Base-by-base conservation (phyloP, 202 grass and related monocot species). In the Saccharum hybrid region DNA sequence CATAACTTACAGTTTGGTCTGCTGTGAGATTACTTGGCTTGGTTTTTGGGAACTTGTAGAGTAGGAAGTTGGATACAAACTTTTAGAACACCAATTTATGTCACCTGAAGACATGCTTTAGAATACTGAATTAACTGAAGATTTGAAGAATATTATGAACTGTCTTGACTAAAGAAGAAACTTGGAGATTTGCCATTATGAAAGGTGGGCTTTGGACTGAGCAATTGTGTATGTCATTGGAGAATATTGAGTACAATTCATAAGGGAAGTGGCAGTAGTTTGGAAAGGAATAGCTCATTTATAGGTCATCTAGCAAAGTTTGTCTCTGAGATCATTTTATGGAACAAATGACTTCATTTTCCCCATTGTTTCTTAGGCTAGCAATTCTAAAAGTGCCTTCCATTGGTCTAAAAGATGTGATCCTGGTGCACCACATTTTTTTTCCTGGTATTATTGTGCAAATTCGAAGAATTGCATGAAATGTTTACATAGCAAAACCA, bases 311-410 rank as follows among this genome's bases (percentile, higher is more conserved):
- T 15, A 49, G 8, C 54, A 49, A 18, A n/a, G 3, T 48, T 78
- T 65, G 14, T 54, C 31, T 31, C 5, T 30, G 3, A 16, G 56
- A 30, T 38, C 14, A 71, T 31, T 42, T 34, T n/a, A 33, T 72
- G 11, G 41, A 87, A n/a, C 40, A 86, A 61, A 81, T 76, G 65
- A 14, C 3, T 54, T 22, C n/a, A 56, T 42, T 42, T 59, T n/a
- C 60, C 10, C 16, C 8, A 21, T 70, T 4, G 8, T 65, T 63
- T 21, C 28, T 81, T 60, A 80, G 23, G 5, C 14, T 62, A 12
- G n/a, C 18, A 43, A 45, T 57, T 33, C 33, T 34, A 34, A 34
- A 34, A 54, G 39, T 37, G 22, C 22, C 7, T 40, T 68, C 7
- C 63, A 68, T 80, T 80, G 40, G 30, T 59, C 10, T 42, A 86